Base-by-base conservation (phyloP, 2,329 filamentous ascomycete species). In the Claviceps maximensis region DNA sequence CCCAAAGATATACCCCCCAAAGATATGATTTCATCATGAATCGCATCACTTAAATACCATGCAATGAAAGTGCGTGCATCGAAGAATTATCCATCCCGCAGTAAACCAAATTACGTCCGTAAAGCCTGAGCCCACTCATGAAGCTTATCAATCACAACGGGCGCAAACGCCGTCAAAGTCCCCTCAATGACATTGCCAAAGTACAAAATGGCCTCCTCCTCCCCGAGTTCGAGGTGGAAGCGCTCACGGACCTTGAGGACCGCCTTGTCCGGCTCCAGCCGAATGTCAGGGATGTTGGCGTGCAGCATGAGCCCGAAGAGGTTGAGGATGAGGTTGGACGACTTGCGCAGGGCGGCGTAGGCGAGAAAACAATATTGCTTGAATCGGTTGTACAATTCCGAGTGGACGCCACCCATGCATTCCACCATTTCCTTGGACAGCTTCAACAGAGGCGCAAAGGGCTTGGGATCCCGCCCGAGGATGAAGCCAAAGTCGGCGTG, bases 401-500 rank as follows among this genome's bases (percentile, higher is more conserved):
- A 89, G 36, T 79, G 77, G 8, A 83, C 78, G 13, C 93, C 93
- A 42, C 94, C 94, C 89, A 98, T 96, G 57, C 90, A 93, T 63
- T 98, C 93, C 3, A 97, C 88, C 93, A 98, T 98, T 65, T 98
- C 91, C 61, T 90, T 91, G 64, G 86, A 91, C 9, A 98, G 80
- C 68, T 98, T 98, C 84, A 98, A 95, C 51, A 91, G 83, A 0
- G 93, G 93, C 0, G 93, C 91, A 64, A 98, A 97, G 0, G 93
- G 93, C 65, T 98, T 98, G 0, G 93, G 93, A 60, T 98, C 93
- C 42, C 93, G 87, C 19, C 93, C 93, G 1, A 98, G 84, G 57
- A 98, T 98, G 69, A 95, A 98, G 44, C 94, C 93, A 62, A 98
- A 98, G 67, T 98, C 93, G 31, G 91, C 90, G 66, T 98, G 93